Conservation (phyloP, 768 basidiomycete genomes). For the Lentinula guzmanii region DNA sequence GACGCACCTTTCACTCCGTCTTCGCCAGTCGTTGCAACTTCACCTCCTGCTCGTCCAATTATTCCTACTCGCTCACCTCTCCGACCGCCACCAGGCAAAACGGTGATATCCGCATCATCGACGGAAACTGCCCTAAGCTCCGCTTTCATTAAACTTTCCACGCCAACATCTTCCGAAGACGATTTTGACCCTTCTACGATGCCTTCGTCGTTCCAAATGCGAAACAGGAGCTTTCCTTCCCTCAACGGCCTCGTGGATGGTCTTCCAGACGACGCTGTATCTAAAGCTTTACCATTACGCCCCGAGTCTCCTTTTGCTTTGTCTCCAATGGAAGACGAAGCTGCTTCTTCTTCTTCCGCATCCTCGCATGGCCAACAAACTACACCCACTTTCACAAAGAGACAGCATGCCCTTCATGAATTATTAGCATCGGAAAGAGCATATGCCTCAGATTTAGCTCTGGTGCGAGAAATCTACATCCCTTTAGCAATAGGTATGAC, state of each 20-base stretch:
- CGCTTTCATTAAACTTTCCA: slow-evolving; percentile 9
- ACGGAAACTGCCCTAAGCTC: slow-evolving; percentile 1
- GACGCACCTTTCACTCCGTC: slow-evolving; percentile 23
- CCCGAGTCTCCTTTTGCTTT: slow-evolving; percentile 6
- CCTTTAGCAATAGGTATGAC: slow-evolving; percentile 66
- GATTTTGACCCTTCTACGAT: slow-evolving; percentile 4
- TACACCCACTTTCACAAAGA: slow-evolving; percentile 50
- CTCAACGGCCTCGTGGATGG: slow-evolving; percentile 7
- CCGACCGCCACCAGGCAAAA: slow-evolving; percentile 14
- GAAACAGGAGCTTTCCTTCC: slow-evolving; percentile 20
- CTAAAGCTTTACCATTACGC: slow-evolving; percentile 7
- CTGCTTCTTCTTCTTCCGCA: slow-evolving; percentile 18
- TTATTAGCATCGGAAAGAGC: slow-evolving; percentile 74
- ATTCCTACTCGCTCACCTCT: slow-evolving; percentile 20
- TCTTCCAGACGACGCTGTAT: slow-evolving; percentile 6
- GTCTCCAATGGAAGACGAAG: slow-evolving; percentile 20
- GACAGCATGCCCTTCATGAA: slow-evolving; percentile 73
- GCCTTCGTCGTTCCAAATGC: slow-evolving; percentile 17
- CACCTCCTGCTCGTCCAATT: slow-evolving; percentile 23
- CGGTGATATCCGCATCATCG: slow-evolving; percentile 1
- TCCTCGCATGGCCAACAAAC: slow-evolving; percentile 14
- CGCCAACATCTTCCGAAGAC: slow-evolving; percentile 4
- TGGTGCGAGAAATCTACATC: slow-evolving; percentile 74
- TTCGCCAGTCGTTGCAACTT: slow-evolving; percentile 21
- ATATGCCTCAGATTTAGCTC: slow-evolving; percentile 77